Evolutionary conservation across 257 asterid species (phyloP).

Genomic region (Cinchona pubescens): DNA sequence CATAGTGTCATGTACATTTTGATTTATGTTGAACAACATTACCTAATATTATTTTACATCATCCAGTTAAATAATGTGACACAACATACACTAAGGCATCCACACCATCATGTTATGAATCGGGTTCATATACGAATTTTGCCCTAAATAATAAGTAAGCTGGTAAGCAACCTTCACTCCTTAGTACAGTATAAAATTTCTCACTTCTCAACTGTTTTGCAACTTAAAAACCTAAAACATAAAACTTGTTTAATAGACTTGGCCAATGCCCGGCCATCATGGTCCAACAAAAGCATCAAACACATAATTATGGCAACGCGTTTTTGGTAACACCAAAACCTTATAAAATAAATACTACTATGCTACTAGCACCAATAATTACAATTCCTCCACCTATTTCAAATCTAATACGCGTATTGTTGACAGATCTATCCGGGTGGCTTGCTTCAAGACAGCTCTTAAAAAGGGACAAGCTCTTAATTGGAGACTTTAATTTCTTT

Average conservation of each 20-base stretch:
- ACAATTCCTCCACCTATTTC: not conserved
- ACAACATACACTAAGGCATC: too few species aligned
- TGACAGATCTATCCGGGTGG: constrained; percentile 6
- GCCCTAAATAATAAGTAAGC: too few species aligned
- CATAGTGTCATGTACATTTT: too few species aligned
- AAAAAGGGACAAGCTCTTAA: not conserved
- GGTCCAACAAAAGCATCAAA: not conserved
- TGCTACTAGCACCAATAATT: not conserved
- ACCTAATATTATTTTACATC: too few species aligned
- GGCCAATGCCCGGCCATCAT: not conserved
- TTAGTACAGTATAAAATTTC: too few species aligned
- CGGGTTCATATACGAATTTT: too few species aligned
- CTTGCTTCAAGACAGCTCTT: not conserved
- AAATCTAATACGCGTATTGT: constrained; percentile 9
- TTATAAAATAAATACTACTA: not conserved
- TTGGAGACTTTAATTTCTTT: not conserved
- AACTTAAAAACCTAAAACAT: too few species aligned
- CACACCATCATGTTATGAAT: too few species aligned
- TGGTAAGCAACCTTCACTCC: too few species aligned
- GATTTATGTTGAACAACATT: too few species aligned
- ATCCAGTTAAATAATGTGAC: too few species aligned
- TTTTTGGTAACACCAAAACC: constrained; percentile 7
- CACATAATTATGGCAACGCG: constrained; percentile 15
- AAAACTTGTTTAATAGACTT: not conserved
- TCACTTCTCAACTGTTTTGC: too few species aligned